phyloP scores from a whole-genome alignment of 306 rosid species.

The Phaseolus lunatus region DNA sequence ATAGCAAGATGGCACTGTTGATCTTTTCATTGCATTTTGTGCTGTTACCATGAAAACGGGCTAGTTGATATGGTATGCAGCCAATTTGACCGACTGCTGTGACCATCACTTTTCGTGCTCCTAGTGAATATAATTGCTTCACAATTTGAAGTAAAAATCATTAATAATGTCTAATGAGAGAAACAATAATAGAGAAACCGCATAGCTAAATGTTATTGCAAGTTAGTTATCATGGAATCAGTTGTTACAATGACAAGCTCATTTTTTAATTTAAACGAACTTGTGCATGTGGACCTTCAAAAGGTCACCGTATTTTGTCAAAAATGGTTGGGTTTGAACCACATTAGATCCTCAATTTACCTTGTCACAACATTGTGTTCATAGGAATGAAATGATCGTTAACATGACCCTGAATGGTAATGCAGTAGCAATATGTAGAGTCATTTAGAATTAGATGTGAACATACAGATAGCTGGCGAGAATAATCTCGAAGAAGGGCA shows the following conservation, averaged over 20 bases:
- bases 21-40: conserved; percentile 79
- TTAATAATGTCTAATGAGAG: background rate
- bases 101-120: conserved; percentile 89
- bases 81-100: conserved; percentile 86
- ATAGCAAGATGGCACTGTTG: conserved; percentile 67
- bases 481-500: conserved; percentile 70
- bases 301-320: background rate
- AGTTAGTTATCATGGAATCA: background rate
- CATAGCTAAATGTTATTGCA: background rate
- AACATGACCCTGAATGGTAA: background rate
- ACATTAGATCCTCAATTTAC: background rate
- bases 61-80: conserved; percentile 88
- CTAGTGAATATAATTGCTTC: conserved; percentile 76
- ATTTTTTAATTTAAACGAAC: background rate
- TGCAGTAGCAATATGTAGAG: background rate
- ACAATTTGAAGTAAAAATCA: conserved; percentile 17
- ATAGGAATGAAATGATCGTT: background rate
- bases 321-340: too few species aligned
- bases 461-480: conserved; percentile 71
- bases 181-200: background rate
- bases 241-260: background rate
- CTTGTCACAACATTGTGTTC: background rate
- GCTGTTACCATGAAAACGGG: conserved; percentile 65
- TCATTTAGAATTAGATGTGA: background rate
- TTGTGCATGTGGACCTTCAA: background rate